These are phyloP conservation scores for Candida sojae DNA, from an alignment of 1,139 yeast genomes.

Conservation along the genomic window DNA sequence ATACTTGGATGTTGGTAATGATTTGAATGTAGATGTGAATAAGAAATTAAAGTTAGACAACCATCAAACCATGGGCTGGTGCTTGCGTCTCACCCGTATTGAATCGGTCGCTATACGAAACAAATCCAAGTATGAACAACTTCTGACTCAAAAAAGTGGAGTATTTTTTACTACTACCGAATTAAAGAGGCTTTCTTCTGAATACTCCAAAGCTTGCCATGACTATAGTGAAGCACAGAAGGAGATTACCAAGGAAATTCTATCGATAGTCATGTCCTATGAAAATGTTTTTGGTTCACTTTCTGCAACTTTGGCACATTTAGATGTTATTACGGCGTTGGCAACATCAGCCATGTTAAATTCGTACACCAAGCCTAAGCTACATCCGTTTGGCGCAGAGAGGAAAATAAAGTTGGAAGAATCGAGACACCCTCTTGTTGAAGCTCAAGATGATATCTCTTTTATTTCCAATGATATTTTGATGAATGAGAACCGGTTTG, in stretches of 20 bases:
- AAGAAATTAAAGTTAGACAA: conserved; percentile 87
- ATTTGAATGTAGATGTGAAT: conserved; percentile 77
- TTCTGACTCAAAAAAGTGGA: conserved; percentile 93
- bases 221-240: conserved; percentile 77
- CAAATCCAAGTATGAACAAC: conserved; percentile 62
- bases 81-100: conserved; percentile 85
- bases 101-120: conserved; percentile 82
- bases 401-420: conserved; percentile 62
- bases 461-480: conserved; percentile 85
- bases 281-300: conserved; percentile 73
- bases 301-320: conserved; percentile 62
- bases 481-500: conserved; percentile 48
- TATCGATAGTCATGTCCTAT: conserved; percentile 78
- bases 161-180: conserved; percentile 80
- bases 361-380: conserved; percentile 73
- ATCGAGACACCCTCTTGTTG: conserved; percentile 93
- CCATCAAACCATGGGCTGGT: conserved; percentile 90
- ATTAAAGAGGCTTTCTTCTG: conserved; percentile 59
- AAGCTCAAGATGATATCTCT: conserved; percentile 82
- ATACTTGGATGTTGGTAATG: conserved; percentile 70
- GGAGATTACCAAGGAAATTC: conserved; percentile 77
- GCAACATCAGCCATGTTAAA: conserved; percentile 80
- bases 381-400: conserved; percentile 41
- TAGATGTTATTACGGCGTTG: conserved; percentile 84
- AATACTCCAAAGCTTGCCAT: conserved; percentile 57